Evolutionary conservation across 2,329 filamentous ascomycete species (phyloP), one percentile per base, ranked within the genome.

Genomic region (Monilinia laxa): DNA sequence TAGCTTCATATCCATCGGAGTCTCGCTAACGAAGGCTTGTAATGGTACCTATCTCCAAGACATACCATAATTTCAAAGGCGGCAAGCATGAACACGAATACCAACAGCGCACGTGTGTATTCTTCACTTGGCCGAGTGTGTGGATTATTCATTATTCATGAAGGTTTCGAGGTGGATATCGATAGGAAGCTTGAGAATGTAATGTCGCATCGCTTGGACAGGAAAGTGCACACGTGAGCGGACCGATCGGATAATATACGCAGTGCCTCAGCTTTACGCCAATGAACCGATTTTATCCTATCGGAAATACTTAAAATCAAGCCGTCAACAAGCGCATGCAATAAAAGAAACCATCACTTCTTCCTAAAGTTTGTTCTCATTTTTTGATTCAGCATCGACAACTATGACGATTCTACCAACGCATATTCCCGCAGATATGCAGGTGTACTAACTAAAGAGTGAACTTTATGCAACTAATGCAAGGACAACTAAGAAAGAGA

Each of bases 141-240:
- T 35, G 57, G 16, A 31, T 31, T 40, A 11, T 31, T 20, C 31
- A 35, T 35, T 16, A 14, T 35, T 20, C 25, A 23, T 59, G 42
- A 59, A 49, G 42, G 25, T 59, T 49, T 59, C 25, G 57, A 59
- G 20, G 18, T n/a, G 40, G 56, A 47, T 47, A 28, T n/a, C 25
- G 56, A 47, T 47, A 28, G 25, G 40, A 31, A 59, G 20, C 18
- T 59, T 16, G 35, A 47, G 42, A 59, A 35, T 10, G 28, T 20
- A 59, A 35, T 10, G 28, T 20, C 12, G 6, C 25, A 9, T 49
- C 20, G 12, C 28, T 59, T 16, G 28, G 40, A 11, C 28, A 45
- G 23, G 23, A 58, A 47, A 58, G 56, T 47, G 23, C 25, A 5
- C 57, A 59, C 57, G 42, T 59, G 42, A 49, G 7, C 42, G 42